Percentiles rank a stretch among this genome's conserved stretches.
Conservation (phyloP, 805 yeast genomes). For the Candida silvicultrix region DNA sequence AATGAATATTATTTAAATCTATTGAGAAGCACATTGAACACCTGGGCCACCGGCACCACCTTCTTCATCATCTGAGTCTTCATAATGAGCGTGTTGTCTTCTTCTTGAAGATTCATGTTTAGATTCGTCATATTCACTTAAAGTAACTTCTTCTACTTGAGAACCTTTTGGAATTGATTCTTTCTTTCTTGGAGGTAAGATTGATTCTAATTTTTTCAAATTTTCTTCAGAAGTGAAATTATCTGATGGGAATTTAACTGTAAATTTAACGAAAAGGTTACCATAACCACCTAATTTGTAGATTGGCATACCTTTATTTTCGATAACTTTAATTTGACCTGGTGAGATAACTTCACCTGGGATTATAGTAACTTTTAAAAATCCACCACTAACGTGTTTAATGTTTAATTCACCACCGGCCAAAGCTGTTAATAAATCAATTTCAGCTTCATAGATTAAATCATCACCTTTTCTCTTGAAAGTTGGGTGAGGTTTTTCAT, state of each 20-base stretch:
- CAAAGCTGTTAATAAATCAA: slow-evolving; percentile 48
- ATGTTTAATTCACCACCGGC: slow-evolving; percentile 46
- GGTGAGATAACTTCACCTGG: slow-evolving; percentile 50
- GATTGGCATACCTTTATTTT: slow-evolving; percentile 58
- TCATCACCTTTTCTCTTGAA: slow-evolving; percentile 40
- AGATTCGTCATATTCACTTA: slow-evolving; percentile 59
- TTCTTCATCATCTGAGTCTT: slow-evolving; percentile 49
- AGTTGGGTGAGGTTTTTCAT: slow-evolving; percentile 26
- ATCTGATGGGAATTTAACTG: slow-evolving; percentile 50
- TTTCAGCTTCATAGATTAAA: slow-evolving; percentile 35
- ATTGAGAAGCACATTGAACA: slow-evolving; percentile 90
- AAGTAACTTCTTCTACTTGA: slow-evolving; percentile 69
- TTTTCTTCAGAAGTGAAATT: slow-evolving; percentile 66
- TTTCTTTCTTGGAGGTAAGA: slow-evolving; percentile 70
- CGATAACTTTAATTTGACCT: slow-evolving; percentile 39
- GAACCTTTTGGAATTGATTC: slow-evolving; percentile 59
- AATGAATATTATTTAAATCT: slow-evolving; percentile 17
- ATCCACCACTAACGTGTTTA: slow-evolving; percentile 30
- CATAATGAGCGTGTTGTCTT: slow-evolving; percentile 24
- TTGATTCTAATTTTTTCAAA: slow-evolving; percentile 58
- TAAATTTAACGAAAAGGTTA: slow-evolving; percentile 52
- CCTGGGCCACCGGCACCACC: slow-evolving; percentile 52
- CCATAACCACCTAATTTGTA: slow-evolving; percentile 30
- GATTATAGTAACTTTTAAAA: slow-evolving; percentile 31
- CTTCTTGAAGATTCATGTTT: slow-evolving; percentile 37